phyloP scores from a whole-genome alignment of 108 stramenopile species.

The Fistulifera solaris region DNA sequence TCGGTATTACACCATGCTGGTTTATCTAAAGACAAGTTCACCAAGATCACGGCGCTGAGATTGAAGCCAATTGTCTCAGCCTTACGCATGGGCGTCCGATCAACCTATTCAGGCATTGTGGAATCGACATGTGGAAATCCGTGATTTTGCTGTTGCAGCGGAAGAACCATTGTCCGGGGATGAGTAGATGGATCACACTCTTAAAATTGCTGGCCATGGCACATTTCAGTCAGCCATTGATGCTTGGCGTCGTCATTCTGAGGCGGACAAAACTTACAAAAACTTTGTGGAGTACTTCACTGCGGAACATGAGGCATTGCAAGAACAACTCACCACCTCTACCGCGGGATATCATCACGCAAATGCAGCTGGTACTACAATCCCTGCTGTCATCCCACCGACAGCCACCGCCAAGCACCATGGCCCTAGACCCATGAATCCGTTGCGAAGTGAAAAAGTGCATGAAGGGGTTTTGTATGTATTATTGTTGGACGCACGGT shows the following conservation, averaged over 20 bases:
- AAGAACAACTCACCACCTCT: not conserved
- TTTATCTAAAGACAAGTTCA: not conserved
- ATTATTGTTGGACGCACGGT: conserved; percentile 19
- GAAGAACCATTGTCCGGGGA: not conserved
- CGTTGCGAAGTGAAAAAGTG: no score
- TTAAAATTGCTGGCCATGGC: not conserved
- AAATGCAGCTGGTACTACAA: not conserved
- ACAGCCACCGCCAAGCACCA: no score
- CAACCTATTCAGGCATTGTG: conserved; percentile 1
- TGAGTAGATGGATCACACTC: no score
- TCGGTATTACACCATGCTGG: not conserved
- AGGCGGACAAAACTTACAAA: not conserved
- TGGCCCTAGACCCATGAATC: no score
- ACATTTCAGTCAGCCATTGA: no score
- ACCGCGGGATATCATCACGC: conserved; percentile 2
- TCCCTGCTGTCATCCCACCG: no score
- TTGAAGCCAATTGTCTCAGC: not conserved
- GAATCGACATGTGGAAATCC: not conserved
- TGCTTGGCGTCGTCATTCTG: no score
- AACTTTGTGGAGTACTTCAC: conserved; percentile 13
- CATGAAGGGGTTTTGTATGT: no score
- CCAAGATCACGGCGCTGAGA: not conserved
- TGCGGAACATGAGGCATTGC: not conserved
- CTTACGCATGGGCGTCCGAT: not conserved
- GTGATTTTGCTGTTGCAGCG: not conserved